phyloP scores from a whole-genome alignment of 345 rosid genomes.

The Corymbia maculata region DNA sequence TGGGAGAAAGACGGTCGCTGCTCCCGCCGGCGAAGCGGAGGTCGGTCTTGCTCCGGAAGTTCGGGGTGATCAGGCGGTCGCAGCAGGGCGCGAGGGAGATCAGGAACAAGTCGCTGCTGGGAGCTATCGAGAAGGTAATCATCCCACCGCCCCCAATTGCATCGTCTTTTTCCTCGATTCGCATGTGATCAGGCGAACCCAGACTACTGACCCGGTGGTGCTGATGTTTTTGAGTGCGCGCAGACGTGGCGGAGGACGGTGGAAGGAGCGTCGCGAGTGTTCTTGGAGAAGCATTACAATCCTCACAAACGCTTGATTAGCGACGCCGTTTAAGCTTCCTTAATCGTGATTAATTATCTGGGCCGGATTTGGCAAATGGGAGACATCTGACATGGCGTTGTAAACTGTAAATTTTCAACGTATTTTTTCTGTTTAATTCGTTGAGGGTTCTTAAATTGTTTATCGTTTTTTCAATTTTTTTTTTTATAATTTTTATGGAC shows the following conservation, averaged over 20 bases:
- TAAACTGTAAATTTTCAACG: neutral
- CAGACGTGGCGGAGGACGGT: slow-evolving; percentile 89
- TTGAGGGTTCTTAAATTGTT: neutral
- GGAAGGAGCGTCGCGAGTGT: slow-evolving; percentile 69
- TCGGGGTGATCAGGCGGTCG: slow-evolving; percentile 43
- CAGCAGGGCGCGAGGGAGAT: slow-evolving; percentile 25
- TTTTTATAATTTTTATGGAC: neutral
- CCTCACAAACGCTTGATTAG: slow-evolving; percentile 70
- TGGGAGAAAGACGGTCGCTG: slow-evolving; percentile 57
- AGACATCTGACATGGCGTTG: neutral
- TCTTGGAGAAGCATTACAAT: slow-evolving; percentile 72
- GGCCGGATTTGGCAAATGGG: neutral
- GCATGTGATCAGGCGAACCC: neutral
- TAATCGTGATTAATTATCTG: neutral
- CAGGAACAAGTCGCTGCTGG: slow-evolving; percentile 47
- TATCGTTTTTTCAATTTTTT: neutral
- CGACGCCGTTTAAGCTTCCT: slow-evolving; percentile 15
- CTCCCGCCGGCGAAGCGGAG: slow-evolving; percentile 41
- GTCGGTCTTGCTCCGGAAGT: slow-evolving; percentile 33
- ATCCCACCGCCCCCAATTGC: rapidly evolving
- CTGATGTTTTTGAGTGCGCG: neutral
- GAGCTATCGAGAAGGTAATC: slow-evolving; percentile 49
- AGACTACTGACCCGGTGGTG: neutral
- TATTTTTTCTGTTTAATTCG: neutral
- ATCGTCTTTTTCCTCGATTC: neutral